phyloP scores from a whole-genome alignment of 106 monocot genomes.

The Platanthera guangdongensis region DNA sequence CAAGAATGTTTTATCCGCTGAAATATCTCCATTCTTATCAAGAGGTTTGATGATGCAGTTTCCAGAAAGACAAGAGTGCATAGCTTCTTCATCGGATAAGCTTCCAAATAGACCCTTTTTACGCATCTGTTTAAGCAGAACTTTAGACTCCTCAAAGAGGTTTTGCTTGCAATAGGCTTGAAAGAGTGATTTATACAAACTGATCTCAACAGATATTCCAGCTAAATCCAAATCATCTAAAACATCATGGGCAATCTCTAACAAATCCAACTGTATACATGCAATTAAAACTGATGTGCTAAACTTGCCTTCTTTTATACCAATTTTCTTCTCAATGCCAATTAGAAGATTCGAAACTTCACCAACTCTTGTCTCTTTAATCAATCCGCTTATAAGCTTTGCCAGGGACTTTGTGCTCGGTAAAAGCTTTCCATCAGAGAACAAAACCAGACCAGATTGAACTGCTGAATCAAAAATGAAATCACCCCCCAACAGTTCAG shows the following conservation, averaged over 20 bases:
- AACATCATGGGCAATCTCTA: constrained; percentile 84
- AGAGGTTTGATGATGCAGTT: background rate
- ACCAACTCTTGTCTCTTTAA: constrained; percentile 40
- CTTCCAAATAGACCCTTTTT: constrained; percentile 21
- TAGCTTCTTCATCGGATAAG: constrained; percentile 19
- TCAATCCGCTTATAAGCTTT: constrained; percentile 59
- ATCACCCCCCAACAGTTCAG: constrained; percentile 20
- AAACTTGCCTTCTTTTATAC: constrained; percentile 17
- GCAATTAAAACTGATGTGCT: constrained; percentile 42
- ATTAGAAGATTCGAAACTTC: constrained; percentile 50
- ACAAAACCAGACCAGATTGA: constrained; percentile 25
- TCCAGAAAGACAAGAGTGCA: constrained; percentile 1
- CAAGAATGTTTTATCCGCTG: constrained; percentile 23
- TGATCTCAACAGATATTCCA: constrained; percentile 18
- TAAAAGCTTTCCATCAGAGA: constrained; percentile 46
- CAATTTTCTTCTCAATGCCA: constrained; percentile 24
- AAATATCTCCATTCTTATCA: background rate
- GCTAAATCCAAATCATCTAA: constrained; percentile 64
- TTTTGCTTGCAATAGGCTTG: constrained; percentile 37
- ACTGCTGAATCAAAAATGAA: constrained; percentile 28
- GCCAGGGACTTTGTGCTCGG: constrained; percentile 56
- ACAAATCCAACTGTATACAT: constrained; percentile 68
- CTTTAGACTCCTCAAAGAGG: constrained; percentile 35
- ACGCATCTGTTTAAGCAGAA: constrained; percentile 49
- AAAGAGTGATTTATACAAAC: constrained; percentile 42